phyloP scores from a whole-genome alignment of 805 yeast species.

The Ogataea minuta region DNA sequence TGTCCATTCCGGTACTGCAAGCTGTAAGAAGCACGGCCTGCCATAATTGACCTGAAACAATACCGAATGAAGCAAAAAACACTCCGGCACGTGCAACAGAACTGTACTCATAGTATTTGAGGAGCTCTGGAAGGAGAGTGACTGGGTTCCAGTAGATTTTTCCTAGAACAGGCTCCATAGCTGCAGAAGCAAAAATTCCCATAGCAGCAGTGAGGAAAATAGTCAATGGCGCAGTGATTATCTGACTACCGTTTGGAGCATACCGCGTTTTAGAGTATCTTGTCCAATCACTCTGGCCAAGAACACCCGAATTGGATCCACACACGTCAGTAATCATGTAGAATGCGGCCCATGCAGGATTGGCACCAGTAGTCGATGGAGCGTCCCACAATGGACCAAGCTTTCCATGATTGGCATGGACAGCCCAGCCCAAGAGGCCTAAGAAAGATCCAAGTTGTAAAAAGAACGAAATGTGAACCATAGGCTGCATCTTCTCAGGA shows the following conservation, averaged over 20 bases:
- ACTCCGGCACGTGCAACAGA: slow-evolving; percentile 46
- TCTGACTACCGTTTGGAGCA: slow-evolving; percentile 21
- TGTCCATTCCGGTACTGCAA: slow-evolving; percentile 49
- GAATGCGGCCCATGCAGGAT: slow-evolving; percentile 40
- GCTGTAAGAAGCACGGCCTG: slow-evolving; percentile 41
- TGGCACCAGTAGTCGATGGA: slow-evolving; percentile 23
- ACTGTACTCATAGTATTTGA: slow-evolving; percentile 34
- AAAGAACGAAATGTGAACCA: slow-evolving; percentile 26
- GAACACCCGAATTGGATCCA: slow-evolving; percentile 39
- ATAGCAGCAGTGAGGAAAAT: slow-evolving; percentile 75
- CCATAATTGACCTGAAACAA: slow-evolving; percentile 38
- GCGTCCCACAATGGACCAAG: slow-evolving; percentile 27
- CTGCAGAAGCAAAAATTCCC: slow-evolving; percentile 51
- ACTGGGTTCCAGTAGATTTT: slow-evolving; percentile 52
- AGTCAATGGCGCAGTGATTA: slow-evolving; percentile 39
- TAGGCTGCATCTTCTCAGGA: slow-evolving; percentile 32
- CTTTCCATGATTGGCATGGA: slow-evolving; percentile 33
- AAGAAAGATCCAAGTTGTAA: slow-evolving; percentile 28
- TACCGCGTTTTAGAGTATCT: slow-evolving; percentile 33
- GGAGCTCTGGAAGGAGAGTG: slow-evolving; percentile 43
- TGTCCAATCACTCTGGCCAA: slow-evolving; percentile 44
- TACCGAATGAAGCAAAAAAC: slow-evolving; percentile 43
- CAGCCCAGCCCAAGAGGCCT: slow-evolving; percentile 30
- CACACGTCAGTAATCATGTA: slow-evolving; percentile 39
- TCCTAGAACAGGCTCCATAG: slow-evolving; percentile 48